Base-by-base conservation (phyloP, 805 yeast species). In the Starmera caribaea region DNA sequence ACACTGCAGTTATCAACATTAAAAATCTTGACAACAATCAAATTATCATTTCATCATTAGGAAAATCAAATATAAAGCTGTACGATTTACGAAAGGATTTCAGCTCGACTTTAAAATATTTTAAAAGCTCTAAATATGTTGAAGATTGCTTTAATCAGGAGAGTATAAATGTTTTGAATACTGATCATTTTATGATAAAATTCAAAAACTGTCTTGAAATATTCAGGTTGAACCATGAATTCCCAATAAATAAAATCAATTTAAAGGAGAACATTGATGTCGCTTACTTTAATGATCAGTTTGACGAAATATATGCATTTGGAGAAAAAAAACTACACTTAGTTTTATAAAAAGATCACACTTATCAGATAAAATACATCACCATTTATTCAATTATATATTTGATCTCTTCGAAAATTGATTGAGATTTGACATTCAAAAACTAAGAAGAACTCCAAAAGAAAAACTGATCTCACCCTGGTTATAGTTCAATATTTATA, bases 1-100 rank as follows among this genome's bases (percentile, higher is more conserved):
- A 21, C 7, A 30, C 8, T 10, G 27, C 51, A 4, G 34, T 52
- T 37, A 26, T 41, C 34, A 38, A 37, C 28, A 8, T 38, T 28
- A 17, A 37, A 31, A 32, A 16, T 8, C 4, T 29, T 3, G 37
- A 37, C 36, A 30, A 42, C 8, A 26, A 16, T 37, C 38, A 41
- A 31, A 16, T 40, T 4, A 13, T 45, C 1, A 34, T 40, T 9
- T 44, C 47, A 2, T 38, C 43, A 3, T 21, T 42, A 11, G 45
- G 45, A 3, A 13, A 12, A 3, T 28, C 41, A 12, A 37, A 14
- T 15, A 16, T 46, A 26, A 30, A 27, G 13, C 32, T 46, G 10
- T 45, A 34, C 26, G 50, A 46, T 30, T 9, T 30, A 10, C 34
- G 50, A 31, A 41, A 38, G 34, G 45, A 43, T 3, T 41, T 46